These are phyloP conservation scores for Fusarium kyushuense DNA, from an alignment of 2,329 filamentous ascomycete species.

Conservation along the genomic window DNA sequence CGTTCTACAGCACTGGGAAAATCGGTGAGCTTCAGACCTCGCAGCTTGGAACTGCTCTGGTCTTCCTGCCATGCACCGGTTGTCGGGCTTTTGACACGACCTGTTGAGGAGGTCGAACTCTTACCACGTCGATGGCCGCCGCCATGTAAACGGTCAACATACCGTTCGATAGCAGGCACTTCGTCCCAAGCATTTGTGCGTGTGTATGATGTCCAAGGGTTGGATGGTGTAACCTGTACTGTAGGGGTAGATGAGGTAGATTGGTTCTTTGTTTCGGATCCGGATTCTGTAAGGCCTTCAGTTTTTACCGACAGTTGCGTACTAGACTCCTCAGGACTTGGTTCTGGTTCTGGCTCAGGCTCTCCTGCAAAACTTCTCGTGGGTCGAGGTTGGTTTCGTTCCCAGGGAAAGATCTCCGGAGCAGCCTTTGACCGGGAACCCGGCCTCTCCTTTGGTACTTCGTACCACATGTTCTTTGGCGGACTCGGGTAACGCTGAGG, in stretches of 20 bases:
- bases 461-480: constrained; percentile 88
- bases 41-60: constrained; percentile 20
- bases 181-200: constrained; percentile 93
- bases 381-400: constrained; percentile 72
- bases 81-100: constrained; percentile 37
- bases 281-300: constrained; percentile 47
- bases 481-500: constrained; percentile 84
- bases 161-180: constrained; percentile 86
- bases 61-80: constrained; percentile 26
- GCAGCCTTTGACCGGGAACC: constrained; percentile 66
- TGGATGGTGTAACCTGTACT: constrained; percentile 60
- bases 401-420: constrained; percentile 91
- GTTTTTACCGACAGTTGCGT: constrained; percentile 27
- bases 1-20: constrained; percentile 86
- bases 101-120: constrained; percentile 47
- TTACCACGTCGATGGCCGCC: constrained; percentile 67
- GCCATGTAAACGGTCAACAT: constrained; percentile 82
- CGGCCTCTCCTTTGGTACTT: constrained; percentile 76
- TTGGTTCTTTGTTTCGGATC: constrained; percentile 52
- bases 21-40: constrained; percentile 79
- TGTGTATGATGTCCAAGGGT: constrained; percentile 80
- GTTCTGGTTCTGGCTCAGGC: constrained; percentile 29
- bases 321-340: constrained; percentile 1
- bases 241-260: constrained; percentile 63
- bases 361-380: constrained; percentile 69